Evolutionary conservation across 2,329 filamentous ascomycete species (phyloP).

Genomic region (Tolypocladium pustulatum): DNA sequence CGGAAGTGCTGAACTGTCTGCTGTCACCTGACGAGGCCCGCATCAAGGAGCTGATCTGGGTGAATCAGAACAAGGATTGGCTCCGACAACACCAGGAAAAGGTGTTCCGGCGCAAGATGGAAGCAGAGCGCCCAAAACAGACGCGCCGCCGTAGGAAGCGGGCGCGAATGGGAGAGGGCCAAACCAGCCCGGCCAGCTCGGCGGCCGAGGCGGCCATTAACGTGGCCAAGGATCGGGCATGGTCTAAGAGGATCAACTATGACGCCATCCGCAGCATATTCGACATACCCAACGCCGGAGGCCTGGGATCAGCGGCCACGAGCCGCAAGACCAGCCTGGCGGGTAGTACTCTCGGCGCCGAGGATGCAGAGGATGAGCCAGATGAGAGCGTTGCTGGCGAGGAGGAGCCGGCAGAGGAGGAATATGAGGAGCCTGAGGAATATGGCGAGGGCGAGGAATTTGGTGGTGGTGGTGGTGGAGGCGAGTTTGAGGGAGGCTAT

Average conservation of each 20-base stretch:
- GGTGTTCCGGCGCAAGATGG: constrained; percentile 61
- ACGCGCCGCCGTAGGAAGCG: constrained; percentile 44
- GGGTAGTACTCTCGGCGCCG: constrained; percentile 23
- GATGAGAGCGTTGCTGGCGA: constrained; percentile 25
- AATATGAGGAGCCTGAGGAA: constrained; percentile 21
- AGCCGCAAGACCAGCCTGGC: constrained; percentile 32
- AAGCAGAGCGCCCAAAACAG: constrained; percentile 44
- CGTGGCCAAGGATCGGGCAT: constrained; percentile 56
- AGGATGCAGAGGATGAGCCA: constrained; percentile 22
- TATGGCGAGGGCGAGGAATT: constrained; percentile 22
- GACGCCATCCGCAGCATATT: constrained; percentile 50
- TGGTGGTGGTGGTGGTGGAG: constrained; percentile 14
- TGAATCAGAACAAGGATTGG: constrained; percentile 91
- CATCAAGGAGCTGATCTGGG: constrained; percentile 87
- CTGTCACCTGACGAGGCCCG: constrained; percentile 63
- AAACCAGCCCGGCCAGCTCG: constrained; percentile 54
- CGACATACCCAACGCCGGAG: constrained; percentile 30
- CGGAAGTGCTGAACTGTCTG: constrained; percentile 73
- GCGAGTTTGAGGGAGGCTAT: constrained; percentile 14
- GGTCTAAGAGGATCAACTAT: constrained; percentile 70
- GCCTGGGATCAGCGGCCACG: constrained; percentile 39
- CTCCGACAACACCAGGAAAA: constrained; percentile 79
- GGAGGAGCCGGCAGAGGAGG: constrained; percentile 18
- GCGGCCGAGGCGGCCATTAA: constrained; percentile 59
- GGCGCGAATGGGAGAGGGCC: constrained; percentile 53